Base-by-base conservation (phyloP, 305 asterid genomes). In the Petunia hybrid region DNA sequence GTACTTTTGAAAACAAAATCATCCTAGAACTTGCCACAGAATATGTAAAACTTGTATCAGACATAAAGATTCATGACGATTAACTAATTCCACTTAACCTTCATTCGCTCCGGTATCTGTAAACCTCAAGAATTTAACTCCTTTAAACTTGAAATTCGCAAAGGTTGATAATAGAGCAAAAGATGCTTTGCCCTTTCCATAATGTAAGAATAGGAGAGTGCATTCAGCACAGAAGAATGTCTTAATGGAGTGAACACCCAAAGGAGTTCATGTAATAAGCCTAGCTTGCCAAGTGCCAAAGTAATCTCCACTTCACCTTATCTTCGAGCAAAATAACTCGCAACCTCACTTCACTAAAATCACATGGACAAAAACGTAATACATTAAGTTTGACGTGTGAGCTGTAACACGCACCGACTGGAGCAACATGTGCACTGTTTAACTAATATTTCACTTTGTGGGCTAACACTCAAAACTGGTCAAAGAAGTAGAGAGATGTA, bases 1-100 rank as follows among this genome's bases (percentile, higher is more conserved):
- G 63, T 36, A 73, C 7, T 51, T 73, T 73, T 13, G 48, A 73
- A 73, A 69, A 73, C 3, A 73, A 70, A 73, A 43, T 43, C 76
- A 69, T 69, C 76, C 1, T 51, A 51, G 9, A 73, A 73, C 51
- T 51, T 51, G 53, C 78, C 78, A 36, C 36, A 53, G 9, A 10
- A 6, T 13, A 10, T 2, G 22, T 69, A 31, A 68, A 70, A 35
- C 61, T 13, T 46, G 12, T 46, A 35, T 71, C 61, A 35, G 43
- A 46, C 57, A 51, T 51, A 12, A 51, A 51, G n/a, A 51, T 9
- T 51, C 4, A 51, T 3, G 57, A 53, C 14, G 57, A 53, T 53
- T 53, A 2, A 53, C 12, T 53, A 8, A 53, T 53, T 53, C 57
- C 57, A 53, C 57, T 53, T 53, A 9, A 53, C 57, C n/a, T 53